These are phyloP conservation scores for Bruguiera parviflora DNA, from an alignment of 345 rosid species.

Conservation along the genomic window DNA sequence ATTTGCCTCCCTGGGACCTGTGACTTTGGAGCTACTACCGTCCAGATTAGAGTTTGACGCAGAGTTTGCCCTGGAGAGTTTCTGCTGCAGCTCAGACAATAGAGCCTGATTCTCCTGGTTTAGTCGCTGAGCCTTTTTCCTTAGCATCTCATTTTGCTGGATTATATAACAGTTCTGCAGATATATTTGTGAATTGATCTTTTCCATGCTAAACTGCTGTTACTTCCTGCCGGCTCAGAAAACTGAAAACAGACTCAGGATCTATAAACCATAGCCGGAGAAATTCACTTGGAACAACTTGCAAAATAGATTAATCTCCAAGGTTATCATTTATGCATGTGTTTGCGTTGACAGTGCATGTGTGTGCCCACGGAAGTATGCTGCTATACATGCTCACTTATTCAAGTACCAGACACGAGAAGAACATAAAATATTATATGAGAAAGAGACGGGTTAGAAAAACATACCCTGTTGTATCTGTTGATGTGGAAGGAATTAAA, in stretches of 20 bases:
- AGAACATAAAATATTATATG: background rate
- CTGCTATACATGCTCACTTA: background rate
- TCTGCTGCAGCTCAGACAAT: conserved; percentile 35
- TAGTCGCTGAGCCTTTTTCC: conserved; percentile 48
- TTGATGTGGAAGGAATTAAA: background rate
- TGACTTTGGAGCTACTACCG: conserved; percentile 13
- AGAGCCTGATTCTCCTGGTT: conserved; percentile 46
- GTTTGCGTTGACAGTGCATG: background rate
- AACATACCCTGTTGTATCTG: conserved; percentile 6
- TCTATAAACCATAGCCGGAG: too few species aligned
- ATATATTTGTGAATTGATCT: conserved; percentile 39
- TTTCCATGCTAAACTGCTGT: conserved; percentile 32
- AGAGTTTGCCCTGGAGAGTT: conserved; percentile 23
- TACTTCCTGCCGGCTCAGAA: background rate
- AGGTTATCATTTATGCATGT: too few species aligned
- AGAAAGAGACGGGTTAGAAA: background rate
- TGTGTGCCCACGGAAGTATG: background rate
- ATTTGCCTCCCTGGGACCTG: conserved; percentile 3
- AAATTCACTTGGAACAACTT: too few species aligned
- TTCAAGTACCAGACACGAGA: background rate
- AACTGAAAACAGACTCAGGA: too few species aligned
- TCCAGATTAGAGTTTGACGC: conserved; percentile 10
- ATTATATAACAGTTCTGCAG: conserved; percentile 44
- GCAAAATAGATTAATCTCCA: too few species aligned
- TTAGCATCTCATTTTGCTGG: conserved; percentile 45